phyloP scores from a whole-genome alignment of 148 eudicot genomes.

The Selenicereus undatus region DNA sequence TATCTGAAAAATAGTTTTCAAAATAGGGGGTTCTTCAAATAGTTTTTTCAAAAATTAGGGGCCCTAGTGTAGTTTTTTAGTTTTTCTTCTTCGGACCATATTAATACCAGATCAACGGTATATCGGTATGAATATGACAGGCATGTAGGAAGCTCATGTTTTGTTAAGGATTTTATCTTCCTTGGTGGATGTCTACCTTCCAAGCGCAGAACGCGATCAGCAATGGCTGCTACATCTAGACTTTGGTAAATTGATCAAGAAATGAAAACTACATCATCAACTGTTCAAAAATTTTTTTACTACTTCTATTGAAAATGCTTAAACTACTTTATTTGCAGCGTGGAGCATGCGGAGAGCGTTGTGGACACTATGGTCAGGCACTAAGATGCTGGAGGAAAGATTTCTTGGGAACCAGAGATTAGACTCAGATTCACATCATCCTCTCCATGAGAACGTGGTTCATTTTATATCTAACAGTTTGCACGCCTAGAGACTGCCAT shows the following conservation, averaged over 20 bases:
- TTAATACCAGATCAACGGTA: conserved; percentile 61
- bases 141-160: conserved; percentile 55
- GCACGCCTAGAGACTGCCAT: too few species aligned
- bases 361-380: conserved; percentile 63
- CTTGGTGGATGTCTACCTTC: conserved; percentile 83
- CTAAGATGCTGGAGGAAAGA: conserved; percentile 60
- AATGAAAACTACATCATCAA: neutral
- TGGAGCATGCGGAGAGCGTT: conserved; percentile 73
- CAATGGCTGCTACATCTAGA: conserved; percentile 73
- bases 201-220: conserved; percentile 55
- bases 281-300: too few species aligned
- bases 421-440: neutral
- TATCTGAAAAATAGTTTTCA: too few species aligned
- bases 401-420: conserved; percentile 57
- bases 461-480: too few species aligned
- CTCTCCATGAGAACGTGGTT: too few species aligned
- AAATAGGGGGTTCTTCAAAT: too few species aligned
- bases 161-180: conserved; percentile 75
- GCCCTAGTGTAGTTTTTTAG: too few species aligned
- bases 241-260: conserved; percentile 48
- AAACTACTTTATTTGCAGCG: conserved; percentile 34
- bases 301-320: neutral
- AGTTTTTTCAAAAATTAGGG: too few species aligned
- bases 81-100: conserved; percentile 39
- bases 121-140: conserved; percentile 39